These are phyloP conservation scores for Rhypophila decipiens DNA, from an alignment of 495 filamentous ascomycete genomes.

Conservation along the genomic window DNA sequence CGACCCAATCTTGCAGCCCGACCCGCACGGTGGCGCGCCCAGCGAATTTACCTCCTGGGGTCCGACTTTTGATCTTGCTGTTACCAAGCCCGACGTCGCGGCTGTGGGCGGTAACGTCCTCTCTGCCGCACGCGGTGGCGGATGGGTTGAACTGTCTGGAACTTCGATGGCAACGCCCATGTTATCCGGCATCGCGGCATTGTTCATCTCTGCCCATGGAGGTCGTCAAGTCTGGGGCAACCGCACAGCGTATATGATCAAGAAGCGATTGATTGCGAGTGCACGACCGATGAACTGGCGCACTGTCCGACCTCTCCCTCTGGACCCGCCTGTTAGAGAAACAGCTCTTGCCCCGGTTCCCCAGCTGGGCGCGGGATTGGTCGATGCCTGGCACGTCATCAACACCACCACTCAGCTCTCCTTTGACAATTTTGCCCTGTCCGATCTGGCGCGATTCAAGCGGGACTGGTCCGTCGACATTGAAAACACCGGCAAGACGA, in stretches of 20 bases:
- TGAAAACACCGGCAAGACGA: background rate
- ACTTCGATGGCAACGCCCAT: background rate
- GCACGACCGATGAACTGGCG: background rate
- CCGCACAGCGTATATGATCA: background rate
- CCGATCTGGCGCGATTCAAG: background rate
- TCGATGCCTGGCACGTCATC: background rate
- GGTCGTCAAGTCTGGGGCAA: background rate
- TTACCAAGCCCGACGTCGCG: background rate
- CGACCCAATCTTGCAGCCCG: background rate
- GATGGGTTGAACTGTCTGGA: background rate
- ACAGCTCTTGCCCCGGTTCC: background rate
- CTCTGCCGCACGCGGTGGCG: background rate
- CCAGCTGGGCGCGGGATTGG: background rate
- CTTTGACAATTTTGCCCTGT: background rate
- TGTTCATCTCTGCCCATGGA: background rate
- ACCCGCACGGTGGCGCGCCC: background rate
- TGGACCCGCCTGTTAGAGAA: background rate
- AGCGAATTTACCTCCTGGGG: background rate
- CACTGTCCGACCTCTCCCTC: background rate
- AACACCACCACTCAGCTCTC: background rate
- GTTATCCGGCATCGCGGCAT: background rate
- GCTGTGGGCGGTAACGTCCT: background rate
- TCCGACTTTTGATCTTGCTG: background rate
- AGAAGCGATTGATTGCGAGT: background rate
- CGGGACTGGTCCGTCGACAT: background rate